A percentile compares a stretch with the other conserved stretches of the same genome.
Evolutionary conservation across 2,329 filamentous ascomycete genomes (phyloP).

Genomic region (Parastagonospora avenae): DNA sequence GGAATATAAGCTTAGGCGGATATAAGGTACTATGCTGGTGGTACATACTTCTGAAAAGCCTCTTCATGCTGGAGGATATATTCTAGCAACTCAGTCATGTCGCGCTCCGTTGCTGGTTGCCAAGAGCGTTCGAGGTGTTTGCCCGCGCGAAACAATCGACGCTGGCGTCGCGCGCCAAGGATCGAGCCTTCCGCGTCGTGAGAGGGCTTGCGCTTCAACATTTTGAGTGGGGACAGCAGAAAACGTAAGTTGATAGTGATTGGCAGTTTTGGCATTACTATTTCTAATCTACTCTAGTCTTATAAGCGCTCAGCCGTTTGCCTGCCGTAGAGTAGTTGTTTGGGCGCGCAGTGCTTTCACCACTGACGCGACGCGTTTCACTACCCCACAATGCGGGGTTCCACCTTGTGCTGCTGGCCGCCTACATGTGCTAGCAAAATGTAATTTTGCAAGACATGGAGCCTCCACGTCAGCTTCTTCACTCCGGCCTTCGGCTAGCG

Average conservation of each 20-base stretch:
- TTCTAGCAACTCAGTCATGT: conserved; percentile 70
- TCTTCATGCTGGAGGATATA: conserved; percentile 60
- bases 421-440: too few species aligned
- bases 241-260: not conserved
- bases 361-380: conserved; percentile 14
- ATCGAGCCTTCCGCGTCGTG: conserved; percentile 20
- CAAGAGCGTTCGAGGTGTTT: conserved; percentile 22
- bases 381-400: conserved; percentile 2
- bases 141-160: conserved; percentile 28
- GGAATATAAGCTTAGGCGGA: conserved; percentile 12
- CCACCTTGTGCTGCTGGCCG: not conserved
- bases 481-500: not conserved
- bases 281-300: not conserved
- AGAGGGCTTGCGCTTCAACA: conserved; percentile 34
- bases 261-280: not conserved
- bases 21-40: not conserved
- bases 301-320: not conserved
- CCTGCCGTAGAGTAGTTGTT: not conserved
- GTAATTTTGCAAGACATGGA: not conserved
- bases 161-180: conserved; percentile 24
- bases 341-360: conserved; percentile 14
- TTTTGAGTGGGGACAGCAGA: not conserved
- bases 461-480: too few species aligned
- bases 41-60: conserved; percentile 51
- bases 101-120: conserved; percentile 29